phyloP scores from a whole-genome alignment of 2,329 filamentous ascomycete genomes.

The Arthrobotrys sinensis region DNA sequence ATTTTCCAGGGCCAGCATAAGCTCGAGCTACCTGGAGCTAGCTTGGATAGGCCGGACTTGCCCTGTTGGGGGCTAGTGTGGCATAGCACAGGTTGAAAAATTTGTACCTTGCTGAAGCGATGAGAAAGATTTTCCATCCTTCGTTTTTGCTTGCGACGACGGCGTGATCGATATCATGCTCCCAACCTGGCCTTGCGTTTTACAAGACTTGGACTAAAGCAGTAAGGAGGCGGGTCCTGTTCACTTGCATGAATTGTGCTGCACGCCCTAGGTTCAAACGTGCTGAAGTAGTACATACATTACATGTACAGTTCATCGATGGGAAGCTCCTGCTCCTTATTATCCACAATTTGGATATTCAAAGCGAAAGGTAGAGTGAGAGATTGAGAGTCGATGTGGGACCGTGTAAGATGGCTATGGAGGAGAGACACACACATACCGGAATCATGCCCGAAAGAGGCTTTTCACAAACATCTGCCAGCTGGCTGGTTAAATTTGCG shows the following conservation, averaged over 20 bases:
- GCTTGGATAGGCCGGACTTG: constrained; percentile 40
- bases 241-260: constrained; percentile 61
- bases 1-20: constrained; percentile 50
- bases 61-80: constrained; percentile 49
- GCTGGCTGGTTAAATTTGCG: constrained; percentile 56
- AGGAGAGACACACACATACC: constrained; percentile 46
- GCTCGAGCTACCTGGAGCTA: constrained; percentile 46
- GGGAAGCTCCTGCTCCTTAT: constrained; percentile 56
- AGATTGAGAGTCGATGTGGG: constrained; percentile 52
- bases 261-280: constrained; percentile 60
- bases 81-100: constrained; percentile 40
- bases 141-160: constrained; percentile 38
- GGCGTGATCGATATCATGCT: constrained; percentile 56
- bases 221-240: constrained; percentile 58
- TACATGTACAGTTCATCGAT: constrained; percentile 60
- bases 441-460: constrained; percentile 53
- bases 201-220: constrained; percentile 51
- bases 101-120: constrained; percentile 61
- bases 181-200: constrained; percentile 53
- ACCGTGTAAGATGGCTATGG: constrained; percentile 29
- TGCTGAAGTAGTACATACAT: constrained; percentile 51
- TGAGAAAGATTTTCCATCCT: constrained; percentile 58
- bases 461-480: constrained; percentile 56
- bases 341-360: constrained; percentile 62
- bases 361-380: constrained; percentile 60